Evolutionary conservation across 1,139 yeast species (phyloP).

Genomic region (Yamadazyma sp.): DNA sequence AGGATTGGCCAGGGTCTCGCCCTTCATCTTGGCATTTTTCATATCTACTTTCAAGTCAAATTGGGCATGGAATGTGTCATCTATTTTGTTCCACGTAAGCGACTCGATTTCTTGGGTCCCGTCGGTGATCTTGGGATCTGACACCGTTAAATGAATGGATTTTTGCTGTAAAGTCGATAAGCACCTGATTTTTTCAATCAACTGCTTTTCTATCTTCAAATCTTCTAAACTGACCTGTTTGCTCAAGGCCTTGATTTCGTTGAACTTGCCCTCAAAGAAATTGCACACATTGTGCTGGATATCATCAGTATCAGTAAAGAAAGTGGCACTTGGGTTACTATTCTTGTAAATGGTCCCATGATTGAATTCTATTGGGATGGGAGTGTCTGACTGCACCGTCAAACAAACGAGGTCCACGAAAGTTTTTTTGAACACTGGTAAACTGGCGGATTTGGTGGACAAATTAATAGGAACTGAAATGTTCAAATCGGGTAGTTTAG

Average conservation of each 20-base stretch:
- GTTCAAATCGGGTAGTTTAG: constrained; percentile 24
- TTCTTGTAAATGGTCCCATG: constrained; percentile 37
- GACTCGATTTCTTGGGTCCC: constrained; percentile 2
- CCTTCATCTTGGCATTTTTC: constrained; percentile 6
- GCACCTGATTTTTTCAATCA: constrained; percentile 33
- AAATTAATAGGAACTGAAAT: constrained; percentile 27
- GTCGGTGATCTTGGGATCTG: constrained; percentile 6
- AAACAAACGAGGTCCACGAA: constrained; percentile 33
- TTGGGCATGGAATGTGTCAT: constrained; percentile 2
- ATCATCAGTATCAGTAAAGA: constrained; percentile 24
- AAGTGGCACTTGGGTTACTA: constrained; percentile 10
- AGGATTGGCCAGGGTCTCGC: constrained; percentile 2
- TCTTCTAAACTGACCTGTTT: constrained; percentile 25
- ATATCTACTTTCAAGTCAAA: constrained; percentile 12
- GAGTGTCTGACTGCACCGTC: constrained; percentile 31
- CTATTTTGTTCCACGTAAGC: constrained; percentile 7
- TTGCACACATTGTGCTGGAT: constrained; percentile 23
- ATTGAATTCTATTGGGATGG: constrained; percentile 42
- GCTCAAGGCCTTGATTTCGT: constrained; percentile 21
- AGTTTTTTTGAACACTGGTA: constrained; percentile 33
- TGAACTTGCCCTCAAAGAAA: constrained; percentile 22
- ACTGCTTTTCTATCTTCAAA: constrained; percentile 28
- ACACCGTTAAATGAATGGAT: constrained; percentile 22
- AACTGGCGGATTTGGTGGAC: constrained; percentile 6
- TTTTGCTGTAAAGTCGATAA: constrained; percentile 30